phyloP scores from a whole-genome alignment of 2,329 filamentous ascomycete genomes.

The Sporothrix schenckii region DNA sequence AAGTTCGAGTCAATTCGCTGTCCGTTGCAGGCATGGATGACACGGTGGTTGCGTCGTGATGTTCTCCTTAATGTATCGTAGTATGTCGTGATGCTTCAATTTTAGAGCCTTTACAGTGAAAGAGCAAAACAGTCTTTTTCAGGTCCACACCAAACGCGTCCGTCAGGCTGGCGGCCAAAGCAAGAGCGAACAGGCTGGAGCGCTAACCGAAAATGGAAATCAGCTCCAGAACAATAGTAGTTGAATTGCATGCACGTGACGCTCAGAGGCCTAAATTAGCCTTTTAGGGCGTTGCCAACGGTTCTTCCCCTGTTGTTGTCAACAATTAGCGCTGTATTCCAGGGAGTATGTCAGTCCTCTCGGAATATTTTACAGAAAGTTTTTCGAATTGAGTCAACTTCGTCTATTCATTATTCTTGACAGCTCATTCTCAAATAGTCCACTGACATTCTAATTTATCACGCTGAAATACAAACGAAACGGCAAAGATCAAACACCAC shows the following conservation, averaged over 20 bases:
- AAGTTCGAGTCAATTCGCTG: neutral
- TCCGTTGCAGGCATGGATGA: too few relatives aligned
- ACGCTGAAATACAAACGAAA: slow-evolving; percentile 2
- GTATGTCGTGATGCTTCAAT: slow-evolving; percentile 18
- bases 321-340: neutral
- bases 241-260: neutral
- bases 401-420: slow-evolving; percentile 30
- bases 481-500: slow-evolving; percentile 14
- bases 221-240: slow-evolving; percentile 27
- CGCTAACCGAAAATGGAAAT: slow-evolving; percentile 32
- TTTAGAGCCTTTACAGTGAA: slow-evolving; percentile 24
- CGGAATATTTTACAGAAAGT: neutral
- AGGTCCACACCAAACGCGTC: slow-evolving; percentile 33
- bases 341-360: too few relatives aligned
- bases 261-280: neutral
- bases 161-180: slow-evolving; percentile 22
- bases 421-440: slow-evolving; percentile 2
- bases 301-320: neutral
- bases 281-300: neutral
- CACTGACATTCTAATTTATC: slow-evolving; percentile 2
- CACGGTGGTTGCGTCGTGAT: slow-evolving; percentile 1
- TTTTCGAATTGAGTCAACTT: neutral
- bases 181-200: neutral
- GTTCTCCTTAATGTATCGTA: neutral
- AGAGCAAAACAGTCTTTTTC: slow-evolving; percentile 25